Evolutionary conservation across 176 grass and related monocot genomes (phyloP).

Genomic region (Musa troglodytarum): DNA sequence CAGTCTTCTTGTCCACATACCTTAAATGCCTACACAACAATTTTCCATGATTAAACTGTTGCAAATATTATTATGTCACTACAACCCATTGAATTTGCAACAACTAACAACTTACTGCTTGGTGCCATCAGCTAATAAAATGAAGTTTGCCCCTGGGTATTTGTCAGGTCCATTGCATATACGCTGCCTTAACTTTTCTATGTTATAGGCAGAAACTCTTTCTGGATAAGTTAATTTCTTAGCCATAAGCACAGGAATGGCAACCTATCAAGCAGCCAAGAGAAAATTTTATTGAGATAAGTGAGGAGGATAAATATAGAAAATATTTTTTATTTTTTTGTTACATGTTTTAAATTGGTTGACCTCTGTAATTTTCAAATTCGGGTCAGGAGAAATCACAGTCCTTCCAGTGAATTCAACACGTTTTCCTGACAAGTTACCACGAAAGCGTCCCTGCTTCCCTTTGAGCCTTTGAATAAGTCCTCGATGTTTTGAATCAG

Average conservation of each 20-base stretch:
- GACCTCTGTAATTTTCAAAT: conserved; percentile 96
- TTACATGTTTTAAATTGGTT: background rate
- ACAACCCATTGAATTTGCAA: background rate
- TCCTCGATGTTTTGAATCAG: conserved; percentile 58
- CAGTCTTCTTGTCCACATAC: conserved; percentile 61
- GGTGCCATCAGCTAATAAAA: conserved; percentile 48
- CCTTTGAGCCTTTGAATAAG: conserved; percentile 93
- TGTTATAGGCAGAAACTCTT: conserved; percentile 71
- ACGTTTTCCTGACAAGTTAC: conserved; percentile 96
- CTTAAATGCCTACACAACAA: conserved; percentile 64
- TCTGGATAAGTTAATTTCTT: conserved; percentile 81
- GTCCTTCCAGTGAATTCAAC: conserved; percentile 93
- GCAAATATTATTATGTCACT: background rate
- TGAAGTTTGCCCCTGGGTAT: conserved; percentile 88
- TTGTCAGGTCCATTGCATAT: conserved; percentile 81
- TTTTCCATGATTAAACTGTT: background rate
- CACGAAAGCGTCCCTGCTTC: conserved; percentile 89
- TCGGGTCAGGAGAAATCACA: conserved; percentile 97
- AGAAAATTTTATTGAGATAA: background rate
- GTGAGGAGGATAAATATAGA: too few relatives aligned
- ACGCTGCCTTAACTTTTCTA: conserved; percentile 80
- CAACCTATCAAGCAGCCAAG: conserved; percentile 50
- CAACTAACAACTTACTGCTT: conserved; percentile 53
- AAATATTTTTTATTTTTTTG: background rate
- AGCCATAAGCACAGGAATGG: conserved; percentile 85